phyloP scores from a whole-genome alignment of 2,329 filamentous ascomycete genomes.

The Coniochaeta sp. region DNA sequence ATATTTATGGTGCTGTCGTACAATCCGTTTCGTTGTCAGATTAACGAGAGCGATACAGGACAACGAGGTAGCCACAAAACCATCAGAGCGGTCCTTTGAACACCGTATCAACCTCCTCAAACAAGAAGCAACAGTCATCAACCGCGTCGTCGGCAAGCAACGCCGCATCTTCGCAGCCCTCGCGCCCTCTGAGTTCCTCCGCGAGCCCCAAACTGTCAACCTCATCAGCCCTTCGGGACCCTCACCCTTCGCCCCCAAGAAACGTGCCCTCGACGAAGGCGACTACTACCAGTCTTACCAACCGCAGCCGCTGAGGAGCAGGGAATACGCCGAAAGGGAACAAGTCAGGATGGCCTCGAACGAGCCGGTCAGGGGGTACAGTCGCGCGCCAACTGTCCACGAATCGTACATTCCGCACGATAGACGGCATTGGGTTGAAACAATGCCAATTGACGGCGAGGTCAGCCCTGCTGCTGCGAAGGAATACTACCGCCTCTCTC shows the following conservation, averaged over 20 bases:
- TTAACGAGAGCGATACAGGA: constrained; percentile 18
- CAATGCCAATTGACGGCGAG: not conserved
- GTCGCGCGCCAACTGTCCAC: not conserved
- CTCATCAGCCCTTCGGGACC: not conserved
- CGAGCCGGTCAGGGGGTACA: not conserved
- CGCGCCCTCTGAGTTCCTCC: not conserved
- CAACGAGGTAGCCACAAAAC: constrained; percentile 29
- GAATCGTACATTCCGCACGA: not conserved
- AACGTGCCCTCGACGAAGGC: not conserved
- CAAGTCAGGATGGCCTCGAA: not conserved
- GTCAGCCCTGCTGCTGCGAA: not conserved
- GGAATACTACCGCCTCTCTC: constrained; percentile 17
- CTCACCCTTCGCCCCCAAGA: not conserved
- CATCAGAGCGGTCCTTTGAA: constrained; percentile 31
- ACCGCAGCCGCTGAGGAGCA: not conserved
- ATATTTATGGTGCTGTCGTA: too few species aligned
- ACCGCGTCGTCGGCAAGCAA: constrained; percentile 25
- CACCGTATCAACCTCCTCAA: constrained; percentile 30
- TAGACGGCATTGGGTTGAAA: not conserved
- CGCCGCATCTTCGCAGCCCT: constrained; percentile 20
- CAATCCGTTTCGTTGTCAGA: not conserved
- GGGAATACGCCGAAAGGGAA: not conserved
- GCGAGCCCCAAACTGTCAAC: not conserved
- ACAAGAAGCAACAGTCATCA: constrained; percentile 31
- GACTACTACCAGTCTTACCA: constrained; percentile 1